phyloP scores from a whole-genome alignment of 345 rosid species.

The Lumnitzera racemosa region DNA sequence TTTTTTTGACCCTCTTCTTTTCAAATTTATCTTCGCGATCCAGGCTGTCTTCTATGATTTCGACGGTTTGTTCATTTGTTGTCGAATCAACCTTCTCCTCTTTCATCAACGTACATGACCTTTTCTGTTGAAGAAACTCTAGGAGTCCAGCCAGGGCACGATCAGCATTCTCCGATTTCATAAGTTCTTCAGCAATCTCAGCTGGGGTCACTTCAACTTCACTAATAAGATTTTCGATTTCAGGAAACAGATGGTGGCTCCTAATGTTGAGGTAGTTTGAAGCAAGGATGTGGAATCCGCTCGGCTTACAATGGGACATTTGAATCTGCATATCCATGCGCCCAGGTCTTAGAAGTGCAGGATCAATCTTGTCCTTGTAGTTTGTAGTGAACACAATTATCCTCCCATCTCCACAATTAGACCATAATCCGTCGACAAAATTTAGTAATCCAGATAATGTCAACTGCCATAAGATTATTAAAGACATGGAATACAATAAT shows the following conservation, averaged over 20 bases:
- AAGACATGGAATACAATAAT: too few relatives aligned
- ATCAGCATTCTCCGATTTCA: slow-evolving; percentile 7
- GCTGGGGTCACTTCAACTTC: slow-evolving; percentile 9
- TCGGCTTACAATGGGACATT: slow-evolving; percentile 18
- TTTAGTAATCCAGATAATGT: slow-evolving; percentile 7
- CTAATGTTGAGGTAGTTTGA: slow-evolving; percentile 7
- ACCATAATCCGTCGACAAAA: slow-evolving; percentile 17
- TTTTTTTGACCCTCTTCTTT: too few relatives aligned
- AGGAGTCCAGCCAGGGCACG: too few relatives aligned
- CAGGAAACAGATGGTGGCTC: slow-evolving; percentile 5
- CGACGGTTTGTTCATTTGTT: too few relatives aligned
- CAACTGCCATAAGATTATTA: too few relatives aligned
- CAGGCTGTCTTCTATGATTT: too few relatives aligned
- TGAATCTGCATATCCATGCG: slow-evolving; percentile 29
- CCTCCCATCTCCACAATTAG: slow-evolving; percentile 16
- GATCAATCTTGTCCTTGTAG: slow-evolving; percentile 22
- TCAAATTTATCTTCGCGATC: too few relatives aligned
- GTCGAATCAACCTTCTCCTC: too few relatives aligned
- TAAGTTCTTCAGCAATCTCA: slow-evolving; percentile 11
- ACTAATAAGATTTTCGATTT: slow-evolving; percentile 6
- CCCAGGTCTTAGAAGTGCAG: slow-evolving; percentile 23
- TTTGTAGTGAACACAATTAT: slow-evolving; percentile 20
- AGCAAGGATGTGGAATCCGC: slow-evolving; percentile 14
- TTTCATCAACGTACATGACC: too few relatives aligned
- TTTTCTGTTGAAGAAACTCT: too few relatives aligned